These are phyloP conservation scores for Kwoniella sp. DNA, from an alignment of 768 basidiomycete species.

Conservation along the genomic window DNA sequence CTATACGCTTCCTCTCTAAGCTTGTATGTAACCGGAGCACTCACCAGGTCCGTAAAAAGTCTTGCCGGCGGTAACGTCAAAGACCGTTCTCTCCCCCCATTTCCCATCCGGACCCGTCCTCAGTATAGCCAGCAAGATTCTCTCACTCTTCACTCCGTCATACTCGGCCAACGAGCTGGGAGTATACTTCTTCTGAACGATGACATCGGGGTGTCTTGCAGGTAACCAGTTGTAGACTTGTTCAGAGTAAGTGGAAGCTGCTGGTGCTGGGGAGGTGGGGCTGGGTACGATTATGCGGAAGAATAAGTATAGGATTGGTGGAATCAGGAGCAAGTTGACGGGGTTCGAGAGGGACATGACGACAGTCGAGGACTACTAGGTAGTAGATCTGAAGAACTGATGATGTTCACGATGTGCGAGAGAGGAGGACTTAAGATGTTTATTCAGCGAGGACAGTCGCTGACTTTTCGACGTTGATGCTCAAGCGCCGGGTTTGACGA, in stretches of 20 bases:
- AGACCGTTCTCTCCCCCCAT: conserved; percentile 67
- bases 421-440: too few species aligned
- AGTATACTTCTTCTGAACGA: conserved; percentile 76
- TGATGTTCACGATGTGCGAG: too few species aligned
- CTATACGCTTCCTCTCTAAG: too few species aligned
- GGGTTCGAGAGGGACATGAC: conserved; percentile 47
- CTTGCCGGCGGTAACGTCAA: conserved; percentile 85
- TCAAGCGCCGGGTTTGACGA: too few species aligned
- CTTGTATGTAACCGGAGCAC: conserved; percentile 54
- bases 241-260: conserved; percentile 64
- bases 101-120: conserved; percentile 64
- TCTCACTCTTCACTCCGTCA: conserved; percentile 61
- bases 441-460: too few species aligned
- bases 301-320: conserved; percentile 43
- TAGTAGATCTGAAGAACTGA: too few species aligned
- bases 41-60: conserved; percentile 94
- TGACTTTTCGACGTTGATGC: too few species aligned
- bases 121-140: conserved; percentile 87
- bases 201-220: conserved; percentile 72
- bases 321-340: conserved; percentile 45
- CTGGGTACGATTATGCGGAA: conserved; percentile 65
- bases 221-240: conserved; percentile 91
- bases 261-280: conserved; percentile 12
- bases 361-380: background rate
- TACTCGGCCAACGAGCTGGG: conserved; percentile 73